Evolutionary conservation across 305 asterid genomes (phyloP), one percentile per base, ranked within the genome.

Genomic region (Solanum hybrid): DNA sequence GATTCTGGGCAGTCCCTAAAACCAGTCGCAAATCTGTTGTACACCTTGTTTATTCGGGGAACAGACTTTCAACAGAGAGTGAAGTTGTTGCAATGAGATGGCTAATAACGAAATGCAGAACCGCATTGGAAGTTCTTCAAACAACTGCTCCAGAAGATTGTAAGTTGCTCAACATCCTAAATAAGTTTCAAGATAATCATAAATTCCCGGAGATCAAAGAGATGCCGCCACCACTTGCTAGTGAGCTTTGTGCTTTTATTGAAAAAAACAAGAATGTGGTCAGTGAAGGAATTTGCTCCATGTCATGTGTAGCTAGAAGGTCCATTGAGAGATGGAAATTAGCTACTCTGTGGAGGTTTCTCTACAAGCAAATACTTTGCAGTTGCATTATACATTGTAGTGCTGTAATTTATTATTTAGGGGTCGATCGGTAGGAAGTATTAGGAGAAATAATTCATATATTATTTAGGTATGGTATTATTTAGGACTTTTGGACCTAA

Each of bases 1-100:
- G 98, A 36, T 87, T 97, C 90, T 96, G 99, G 98, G 98, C 97
- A 31, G 95, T 97, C 88, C 96, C 97, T 37, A 89, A 86, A n/a
- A 92, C 92, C 92, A 90, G 88, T 87, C 93, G 97, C 74, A 92
- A 92, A 86, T 93, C 95, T 13, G 90, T 93, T 73, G 92, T 95
- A 73, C 97, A 95, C 88, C 82, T 93, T 40, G 97, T 94, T 8
- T 93, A 86, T 91, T 92, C 98, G 4, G 99, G 98, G 57, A 42
- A 91, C 67, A 89, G n/a, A 39, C 90, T 97, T 91, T 95, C 98
- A 3, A 69, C 90, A 4, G 95, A 93, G 74, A 97, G 94, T 31
- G 99, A 97, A 94, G 82, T 75, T 37, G 89, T 87, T 3, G 95
- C 93, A 12, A 89, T 92, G 95, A 91, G 90, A 64, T 94, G 97